A percentile compares a stretch with the other conserved stretches of the same genome.
Evolutionary conservation across 83 land plant species (phyloP).

Genomic region (Picea mariana): DNA sequence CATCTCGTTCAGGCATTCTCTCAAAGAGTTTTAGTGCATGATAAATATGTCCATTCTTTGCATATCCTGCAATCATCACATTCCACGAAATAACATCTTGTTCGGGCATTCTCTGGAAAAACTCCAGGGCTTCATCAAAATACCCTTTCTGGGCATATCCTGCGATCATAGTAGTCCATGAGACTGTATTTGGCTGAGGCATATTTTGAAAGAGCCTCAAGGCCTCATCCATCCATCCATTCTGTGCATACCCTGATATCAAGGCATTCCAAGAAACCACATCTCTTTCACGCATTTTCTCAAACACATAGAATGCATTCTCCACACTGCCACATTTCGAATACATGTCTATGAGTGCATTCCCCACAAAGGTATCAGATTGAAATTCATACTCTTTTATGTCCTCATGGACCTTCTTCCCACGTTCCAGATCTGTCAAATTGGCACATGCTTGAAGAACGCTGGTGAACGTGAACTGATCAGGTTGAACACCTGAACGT

Average conservation of each 20-base stretch:
- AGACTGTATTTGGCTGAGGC: not conserved
- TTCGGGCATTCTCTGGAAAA: not conserved
- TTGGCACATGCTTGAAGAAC: constrained; percentile 55
- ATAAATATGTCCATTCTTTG: not conserved
- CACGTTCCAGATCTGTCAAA: constrained; percentile 35
- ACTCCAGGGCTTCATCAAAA: not conserved
- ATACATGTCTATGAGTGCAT: constrained; percentile 54
- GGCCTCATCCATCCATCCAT: not conserved
- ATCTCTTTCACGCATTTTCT: constrained; percentile 26
- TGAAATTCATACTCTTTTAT: constrained; percentile 27
- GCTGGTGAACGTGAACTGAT: constrained; percentile 34
- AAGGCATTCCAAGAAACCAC: constrained; percentile 42
- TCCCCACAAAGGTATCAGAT: constrained; percentile 22
- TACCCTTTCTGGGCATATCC: not conserved
- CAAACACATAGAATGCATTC: constrained; percentile 36
- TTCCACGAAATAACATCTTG: not conserved
- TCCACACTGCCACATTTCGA: constrained; percentile 48
- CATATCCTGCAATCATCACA: not conserved
- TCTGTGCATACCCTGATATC: not conserved
- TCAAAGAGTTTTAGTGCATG: not conserved
- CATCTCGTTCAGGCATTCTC: not conserved
- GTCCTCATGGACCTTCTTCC: constrained; percentile 48
- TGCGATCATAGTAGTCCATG: not conserved
- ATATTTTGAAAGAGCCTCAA: not conserved
- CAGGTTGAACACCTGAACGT: constrained; percentile 36